Evolutionary conservation across 306 rosid species (phyloP).

Genomic region (Citrullus colocynthis): DNA sequence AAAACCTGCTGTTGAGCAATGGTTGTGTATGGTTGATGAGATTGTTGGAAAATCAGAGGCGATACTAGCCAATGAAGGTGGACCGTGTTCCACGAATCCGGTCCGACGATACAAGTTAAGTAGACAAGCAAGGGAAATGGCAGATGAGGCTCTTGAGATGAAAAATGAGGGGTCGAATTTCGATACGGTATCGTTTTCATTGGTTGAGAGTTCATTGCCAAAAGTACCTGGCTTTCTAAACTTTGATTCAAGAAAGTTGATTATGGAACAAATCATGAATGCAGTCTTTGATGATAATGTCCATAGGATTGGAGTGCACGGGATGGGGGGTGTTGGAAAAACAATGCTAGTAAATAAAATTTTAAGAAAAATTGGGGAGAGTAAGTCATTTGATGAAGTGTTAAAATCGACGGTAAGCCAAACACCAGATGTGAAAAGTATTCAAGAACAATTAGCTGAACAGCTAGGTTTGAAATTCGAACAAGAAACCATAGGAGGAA

Average conservation of each 20-base stretch:
- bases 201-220: neutral
- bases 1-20: neutral
- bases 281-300: neutral
- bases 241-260: slow-evolving; percentile 4
- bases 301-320: neutral
- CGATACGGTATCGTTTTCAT: neutral
- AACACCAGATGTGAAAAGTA: neutral
- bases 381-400: neutral
- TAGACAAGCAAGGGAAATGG: neutral
- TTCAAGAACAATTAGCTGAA: neutral
- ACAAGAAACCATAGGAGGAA: neutral
- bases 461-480: neutral
- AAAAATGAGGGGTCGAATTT: neutral
- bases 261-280: neutral
- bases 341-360: slow-evolving; percentile 11
- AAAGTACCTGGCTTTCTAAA: neutral
- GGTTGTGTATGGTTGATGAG: neutral
- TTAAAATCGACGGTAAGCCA: neutral
- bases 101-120: neutral
- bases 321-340: slow-evolving; percentile 14
- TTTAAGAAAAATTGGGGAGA: neutral
- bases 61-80: neutral
- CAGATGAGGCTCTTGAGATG: neutral
- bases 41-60: neutral
- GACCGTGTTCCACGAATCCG: neutral